These are phyloP conservation scores for Gliomastix tumulicola DNA, from an alignment of 2,329 filamentous ascomycete species.

Conservation along the genomic window DNA sequence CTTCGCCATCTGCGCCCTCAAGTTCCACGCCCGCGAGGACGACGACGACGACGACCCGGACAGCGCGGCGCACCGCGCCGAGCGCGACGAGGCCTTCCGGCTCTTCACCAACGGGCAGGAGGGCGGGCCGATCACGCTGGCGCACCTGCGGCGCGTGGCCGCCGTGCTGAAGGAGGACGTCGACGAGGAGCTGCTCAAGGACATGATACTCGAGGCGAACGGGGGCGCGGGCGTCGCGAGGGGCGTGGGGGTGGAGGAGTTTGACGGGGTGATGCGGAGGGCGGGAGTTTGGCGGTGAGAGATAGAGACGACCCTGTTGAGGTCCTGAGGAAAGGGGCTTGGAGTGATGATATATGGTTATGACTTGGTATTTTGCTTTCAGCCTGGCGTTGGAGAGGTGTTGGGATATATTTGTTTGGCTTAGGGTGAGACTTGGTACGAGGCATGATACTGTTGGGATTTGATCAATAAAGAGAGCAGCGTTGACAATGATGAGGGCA, in stretches of 20 bases:
- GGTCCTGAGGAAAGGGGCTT: too few species aligned
- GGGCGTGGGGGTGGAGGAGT: constrained; percentile 73
- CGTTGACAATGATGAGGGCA: too few species aligned
- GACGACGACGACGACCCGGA: constrained; percentile 41
- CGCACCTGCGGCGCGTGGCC: constrained; percentile 72
- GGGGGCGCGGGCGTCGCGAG: constrained; percentile 64
- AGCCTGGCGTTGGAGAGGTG: neutral
- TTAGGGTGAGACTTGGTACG: neutral
- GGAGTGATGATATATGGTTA: neutral
- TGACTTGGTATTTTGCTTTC: neutral
- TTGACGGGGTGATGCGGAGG: constrained; percentile 77
- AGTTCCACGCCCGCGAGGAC: constrained; percentile 59
- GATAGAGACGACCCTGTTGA: too few species aligned
- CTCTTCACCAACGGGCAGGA: constrained; percentile 61
- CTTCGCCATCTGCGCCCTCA: constrained; percentile 80
- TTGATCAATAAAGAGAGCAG: too few species aligned
- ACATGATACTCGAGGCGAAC: constrained; percentile 95
- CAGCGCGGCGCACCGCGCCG: constrained; percentile 44
- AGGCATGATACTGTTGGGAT: too few species aligned
- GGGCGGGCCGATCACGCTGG: constrained; percentile 63
- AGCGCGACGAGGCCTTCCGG: constrained; percentile 75
- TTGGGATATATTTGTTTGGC: neutral
- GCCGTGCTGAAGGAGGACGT: constrained; percentile 78
- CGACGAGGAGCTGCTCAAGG: constrained; percentile 72
- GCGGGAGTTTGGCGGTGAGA: constrained; percentile 74